A percentile compares a stretch with the other conserved stretches of the same genome.
phyloP scores from a whole-genome alignment of 345 rosid species.

The Cochlearia excelsa region DNA sequence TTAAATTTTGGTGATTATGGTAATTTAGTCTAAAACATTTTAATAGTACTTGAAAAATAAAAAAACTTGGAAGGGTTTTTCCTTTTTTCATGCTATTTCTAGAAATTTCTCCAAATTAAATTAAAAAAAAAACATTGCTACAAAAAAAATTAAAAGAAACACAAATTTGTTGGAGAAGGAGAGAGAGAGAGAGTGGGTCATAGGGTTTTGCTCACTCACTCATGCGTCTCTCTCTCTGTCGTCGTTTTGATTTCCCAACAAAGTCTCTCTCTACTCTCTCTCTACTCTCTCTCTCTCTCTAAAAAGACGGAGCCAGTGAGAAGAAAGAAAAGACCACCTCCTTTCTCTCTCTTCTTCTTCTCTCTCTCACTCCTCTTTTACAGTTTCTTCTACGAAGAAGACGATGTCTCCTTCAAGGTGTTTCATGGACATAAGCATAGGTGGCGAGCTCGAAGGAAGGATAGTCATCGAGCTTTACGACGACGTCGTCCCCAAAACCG shows the following conservation, averaged over 20 bases:
- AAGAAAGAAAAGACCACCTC: constrained; percentile 3
- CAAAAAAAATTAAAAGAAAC: neutral
- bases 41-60: too few relatives aligned
- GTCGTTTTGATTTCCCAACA: constrained; percentile 28
- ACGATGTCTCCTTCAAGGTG: constrained; percentile 65
- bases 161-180: constrained; percentile 22
- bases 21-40: too few relatives aligned
- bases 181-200: constrained; percentile 28
- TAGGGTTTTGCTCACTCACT: constrained; percentile 31
- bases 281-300: neutral
- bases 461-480: constrained; percentile 73
- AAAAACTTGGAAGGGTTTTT: too few relatives aligned
- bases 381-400: constrained; percentile 3
- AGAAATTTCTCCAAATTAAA: too few relatives aligned
- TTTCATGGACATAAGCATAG: constrained; percentile 80
- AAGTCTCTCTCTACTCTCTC: constrained; percentile 18
- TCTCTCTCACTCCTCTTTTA: constrained; percentile 4
- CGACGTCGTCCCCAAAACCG: constrained; percentile 86
- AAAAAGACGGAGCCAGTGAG: constrained; percentile 13
- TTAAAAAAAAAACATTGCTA: too few relatives aligned
- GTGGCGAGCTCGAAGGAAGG: constrained; percentile 92
- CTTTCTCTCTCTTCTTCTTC: constrained; percentile 14
- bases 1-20: too few relatives aligned
- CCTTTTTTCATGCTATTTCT: too few relatives aligned
- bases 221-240: constrained; percentile 25